Base-by-base conservation (phyloP, 805 yeast species). In the Cyberlindnera amylophila region DNA sequence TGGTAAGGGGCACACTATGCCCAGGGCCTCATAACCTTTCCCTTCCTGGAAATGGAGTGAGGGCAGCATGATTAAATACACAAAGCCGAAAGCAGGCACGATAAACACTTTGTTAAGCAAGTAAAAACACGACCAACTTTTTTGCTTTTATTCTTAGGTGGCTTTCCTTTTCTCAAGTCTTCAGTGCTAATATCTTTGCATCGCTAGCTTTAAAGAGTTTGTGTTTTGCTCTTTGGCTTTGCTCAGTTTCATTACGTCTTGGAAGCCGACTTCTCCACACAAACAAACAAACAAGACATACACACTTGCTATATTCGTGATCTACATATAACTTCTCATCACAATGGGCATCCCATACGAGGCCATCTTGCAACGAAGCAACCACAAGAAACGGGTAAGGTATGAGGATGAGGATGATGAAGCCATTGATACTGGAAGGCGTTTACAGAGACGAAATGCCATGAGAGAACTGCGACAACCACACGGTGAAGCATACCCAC, bases 361-460 rank as follows among this genome's bases (percentile, higher is more conserved):
- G 7, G 38, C 44, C 24, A 32, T 44, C 3, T 6, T 23, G 6
- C 34, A 14, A 8, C 38, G 39, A 4, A 14, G 24, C n/a, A 28
- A 30, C 32, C 19, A 23, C 28, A 29, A 26, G 38, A 44, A 44
- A 21, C 43, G 47, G 12, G 47, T 44, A 15, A 34, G 47, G 2
- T 39, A 39, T 23, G 47, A 44, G 21, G 47, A 39, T 5, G 36
- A 23, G 17, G 41, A 38, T 4, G 31, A 15, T 10, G 31, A 24
- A 13, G 29, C 28, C 15, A n/a, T 39, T 3, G 44, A 44, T 13
- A 44, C 47, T 3, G 41, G 41, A 12, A 28, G 44, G 26, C 21
- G 47, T 11, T 34, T 44, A 6, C 43, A 36, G 15, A 19, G 47
- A 24, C 35, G 41, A n/a, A 44, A 44, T 15, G 47, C 47, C 26